Base-by-base conservation (phyloP, 2,329 filamentous ascomycete genomes). In the Alternaria gansuensis region DNA sequence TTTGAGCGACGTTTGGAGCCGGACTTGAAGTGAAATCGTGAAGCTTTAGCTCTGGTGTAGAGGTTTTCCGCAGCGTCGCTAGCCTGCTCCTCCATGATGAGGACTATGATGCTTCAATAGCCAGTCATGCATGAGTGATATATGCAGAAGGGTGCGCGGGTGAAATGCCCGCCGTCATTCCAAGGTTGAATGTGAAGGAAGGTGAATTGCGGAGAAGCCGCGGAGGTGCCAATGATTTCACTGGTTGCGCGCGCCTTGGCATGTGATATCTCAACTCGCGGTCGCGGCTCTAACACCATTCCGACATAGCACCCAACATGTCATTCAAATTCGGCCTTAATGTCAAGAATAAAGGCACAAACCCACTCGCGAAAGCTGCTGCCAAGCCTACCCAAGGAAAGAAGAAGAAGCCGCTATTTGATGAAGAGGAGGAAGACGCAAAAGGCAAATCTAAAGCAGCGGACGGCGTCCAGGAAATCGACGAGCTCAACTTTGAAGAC, bases 261-360 rank as follows among this genome's bases (percentile, higher is more conserved):
- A 54, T 34, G 37, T 23, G 21, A 29, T 51, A 57, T 21, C 46
- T 57, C 53, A 48, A 55, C 37, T 48, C 43, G 46, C 45, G 29
- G 26, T 37, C 40, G 44, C 44, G 26, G 21, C 50, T 39, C 43
- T 24, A 37, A 28, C 40, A 39, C 34, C 50, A 49, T 48, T 39
- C 26, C 34, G 54, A 51, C 54, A 36, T 67, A 51, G 29, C 54
- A 51, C 36, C 11, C 65, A 69, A 37, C 61, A 77, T 77, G 76
- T 71, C 75, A 14, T 78, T 85, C 51, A 82, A 82, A 21, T 84
- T 83, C 66, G 88, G 88, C 50, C 81, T 90, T 37, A 90, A 85
- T 69, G 66, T 87, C 43, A 77, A 82, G 49, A 88, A 87, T 70
- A 90, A 89, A 75, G 44, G 63, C 10, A 41, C 62, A 11, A 65